These are phyloP conservation scores for Coemansia sp. DNA, from an alignment of 192 early-diverging fungal genomes.

Conservation along the genomic window DNA sequence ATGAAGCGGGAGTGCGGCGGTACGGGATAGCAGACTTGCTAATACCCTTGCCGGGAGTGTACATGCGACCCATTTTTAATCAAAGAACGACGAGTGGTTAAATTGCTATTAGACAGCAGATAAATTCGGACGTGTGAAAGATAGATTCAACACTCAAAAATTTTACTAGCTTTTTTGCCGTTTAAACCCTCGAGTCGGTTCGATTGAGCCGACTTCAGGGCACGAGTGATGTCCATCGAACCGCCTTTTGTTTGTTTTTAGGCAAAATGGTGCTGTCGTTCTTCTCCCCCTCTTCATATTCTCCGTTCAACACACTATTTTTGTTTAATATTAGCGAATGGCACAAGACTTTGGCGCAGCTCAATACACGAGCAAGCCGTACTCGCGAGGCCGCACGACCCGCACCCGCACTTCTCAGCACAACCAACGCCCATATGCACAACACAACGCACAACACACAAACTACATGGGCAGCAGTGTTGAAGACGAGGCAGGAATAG, in stretches of 20 bases:
- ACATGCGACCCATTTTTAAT: conserved; percentile 86
- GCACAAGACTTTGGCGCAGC: background rate
- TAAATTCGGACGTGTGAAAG: conserved; percentile 1
- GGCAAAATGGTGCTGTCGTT: no score
- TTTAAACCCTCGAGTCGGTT: no score
- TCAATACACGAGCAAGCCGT: background rate
- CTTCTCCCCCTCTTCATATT: no score
- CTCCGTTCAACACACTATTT: background rate
- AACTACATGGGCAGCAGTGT: background rate
- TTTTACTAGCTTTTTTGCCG: no score
- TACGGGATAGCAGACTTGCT: conserved; percentile 63
- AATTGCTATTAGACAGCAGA: conserved; percentile 10
- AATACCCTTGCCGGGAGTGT: conserved; percentile 98
- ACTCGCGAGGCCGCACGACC: no score
- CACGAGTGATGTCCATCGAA: no score
- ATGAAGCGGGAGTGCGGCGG: conserved; percentile 93
- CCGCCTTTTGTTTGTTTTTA: no score
- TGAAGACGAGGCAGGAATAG: conserved; percentile 6
- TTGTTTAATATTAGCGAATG: background rate
- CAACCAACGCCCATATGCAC: background rate
- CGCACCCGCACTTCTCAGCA: background rate
- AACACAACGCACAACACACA: conserved; percentile 1
- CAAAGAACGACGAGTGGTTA: background rate
- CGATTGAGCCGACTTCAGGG: no score
- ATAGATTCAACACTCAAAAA: background rate